These are phyloP conservation scores for Teunomyces funiuensis DNA, from an alignment of 805 yeast species.

Conservation along the genomic window DNA sequence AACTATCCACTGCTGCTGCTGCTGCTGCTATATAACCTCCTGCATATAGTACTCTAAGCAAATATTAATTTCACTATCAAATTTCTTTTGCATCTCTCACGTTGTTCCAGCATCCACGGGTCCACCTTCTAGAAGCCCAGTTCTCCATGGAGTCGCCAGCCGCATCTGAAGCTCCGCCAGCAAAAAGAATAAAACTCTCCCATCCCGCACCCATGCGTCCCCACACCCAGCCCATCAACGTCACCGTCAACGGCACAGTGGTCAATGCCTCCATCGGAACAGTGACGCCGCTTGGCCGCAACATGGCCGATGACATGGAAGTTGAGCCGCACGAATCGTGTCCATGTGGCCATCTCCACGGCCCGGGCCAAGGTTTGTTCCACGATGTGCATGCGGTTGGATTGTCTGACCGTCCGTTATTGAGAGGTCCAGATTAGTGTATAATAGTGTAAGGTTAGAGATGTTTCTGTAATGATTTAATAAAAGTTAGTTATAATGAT, in stretches of 20 bases:
- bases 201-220: conserved; percentile 10
- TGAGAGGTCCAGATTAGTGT: conserved; percentile 16
- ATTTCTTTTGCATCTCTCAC: no score
- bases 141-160: not conserved
- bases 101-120: no score
- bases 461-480: no score
- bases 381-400: conserved; percentile 16
- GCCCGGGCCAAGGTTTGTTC: conserved; percentile 16
- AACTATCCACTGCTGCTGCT: no score
- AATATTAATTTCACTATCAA: no score
- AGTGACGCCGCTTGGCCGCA: conserved; percentile 3
- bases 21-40: no score
- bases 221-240: not conserved
- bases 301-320: conserved; percentile 1
- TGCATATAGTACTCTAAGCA: no score
- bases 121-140: not conserved
- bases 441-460: no score
- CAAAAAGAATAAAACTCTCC: conserved; percentile 10
- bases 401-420: conserved; percentile 11
- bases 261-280: conserved; percentile 7
- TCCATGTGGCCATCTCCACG: conserved; percentile 17
- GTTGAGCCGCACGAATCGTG: conserved; percentile 8
- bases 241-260: conserved; percentile 5
- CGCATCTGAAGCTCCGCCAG: not conserved
- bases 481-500: not conserved